Percentiles rank a stretch among this genome's conserved stretches.
Evolutionary conservation across 2,329 filamentous ascomycete genomes (phyloP).

Genomic region (Phoma herbarum): DNA sequence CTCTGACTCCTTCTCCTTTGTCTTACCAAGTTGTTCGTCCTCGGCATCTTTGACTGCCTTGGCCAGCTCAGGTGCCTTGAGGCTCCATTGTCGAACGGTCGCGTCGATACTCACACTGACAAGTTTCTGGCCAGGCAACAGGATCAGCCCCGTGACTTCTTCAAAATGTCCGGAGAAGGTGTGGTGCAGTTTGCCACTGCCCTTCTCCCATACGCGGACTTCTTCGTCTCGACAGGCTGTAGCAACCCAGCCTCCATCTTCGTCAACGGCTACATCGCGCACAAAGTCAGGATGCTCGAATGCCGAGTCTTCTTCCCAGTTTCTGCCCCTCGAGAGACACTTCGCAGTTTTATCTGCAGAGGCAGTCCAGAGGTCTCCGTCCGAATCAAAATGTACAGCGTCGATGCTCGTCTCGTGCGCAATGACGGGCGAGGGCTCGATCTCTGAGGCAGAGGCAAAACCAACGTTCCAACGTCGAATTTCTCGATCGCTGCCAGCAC

Average conservation of each 20-base stretch:
- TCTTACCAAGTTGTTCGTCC: slow-evolving; percentile 57
- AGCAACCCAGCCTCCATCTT: slow-evolving; percentile 77
- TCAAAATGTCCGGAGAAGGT: slow-evolving; percentile 87
- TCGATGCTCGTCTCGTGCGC: slow-evolving; percentile 94
- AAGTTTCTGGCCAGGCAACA: slow-evolving; percentile 66
- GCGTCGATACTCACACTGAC: slow-evolving; percentile 90
- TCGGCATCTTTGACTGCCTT: slow-evolving; percentile 62
- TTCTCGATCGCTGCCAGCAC: slow-evolving; percentile 69
- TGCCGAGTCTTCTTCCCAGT: slow-evolving; percentile 75
- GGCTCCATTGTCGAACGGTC: slow-evolving; percentile 84
- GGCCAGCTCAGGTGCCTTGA: slow-evolving; percentile 69
- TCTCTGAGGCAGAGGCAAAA: slow-evolving; percentile 31
- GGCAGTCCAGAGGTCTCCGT: slow-evolving; percentile 87
- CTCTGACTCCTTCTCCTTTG: slow-evolving; percentile 54
- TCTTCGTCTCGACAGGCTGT: slow-evolving; percentile 93
- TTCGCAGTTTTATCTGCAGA: slow-evolving; percentile 90
- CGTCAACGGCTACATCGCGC: slow-evolving; percentile 75
- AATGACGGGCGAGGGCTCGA: slow-evolving; percentile 65
- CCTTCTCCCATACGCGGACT: slow-evolving; percentile 85
- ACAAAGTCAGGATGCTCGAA: slow-evolving; percentile 90
- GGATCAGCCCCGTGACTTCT: slow-evolving; percentile 82
- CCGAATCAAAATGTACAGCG: slow-evolving; percentile 75
- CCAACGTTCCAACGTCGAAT: slow-evolving; percentile 79
- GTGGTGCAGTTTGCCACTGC: slow-evolving; percentile 75
- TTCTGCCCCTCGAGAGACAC: slow-evolving; percentile 73